Conservation (phyloP, 1,284 basidiomycete genomes). For the Puccinia triticina region DNA sequence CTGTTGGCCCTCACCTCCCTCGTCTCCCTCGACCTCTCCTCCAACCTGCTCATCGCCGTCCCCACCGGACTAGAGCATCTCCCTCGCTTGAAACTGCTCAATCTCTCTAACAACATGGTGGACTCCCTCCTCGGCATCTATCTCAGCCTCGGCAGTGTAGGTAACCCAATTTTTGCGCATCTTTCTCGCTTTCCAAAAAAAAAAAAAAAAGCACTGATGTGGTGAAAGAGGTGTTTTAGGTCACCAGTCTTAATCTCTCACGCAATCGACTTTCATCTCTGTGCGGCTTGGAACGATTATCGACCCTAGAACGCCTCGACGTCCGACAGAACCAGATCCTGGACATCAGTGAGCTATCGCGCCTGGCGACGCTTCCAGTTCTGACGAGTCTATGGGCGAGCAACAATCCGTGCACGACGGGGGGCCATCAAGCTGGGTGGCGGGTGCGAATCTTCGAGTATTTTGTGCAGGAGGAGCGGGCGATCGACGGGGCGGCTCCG, state of each 20-base stretch:
- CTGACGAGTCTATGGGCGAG: constrained; percentile 76
- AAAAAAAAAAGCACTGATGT: constrained; percentile 50
- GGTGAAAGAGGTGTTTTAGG: constrained; percentile 56
- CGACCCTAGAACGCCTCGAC: constrained; percentile 80
- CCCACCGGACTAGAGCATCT: constrained; percentile 75
- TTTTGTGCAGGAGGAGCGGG: constrained; percentile 53
- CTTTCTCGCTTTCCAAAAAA: no score
- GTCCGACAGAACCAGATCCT: constrained; percentile 78
- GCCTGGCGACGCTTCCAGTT: constrained; percentile 77
- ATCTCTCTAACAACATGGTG: constrained; percentile 92
- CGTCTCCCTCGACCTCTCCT: constrained; percentile 61
- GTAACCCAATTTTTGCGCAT: background rate
- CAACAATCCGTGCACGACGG: constrained; percentile 74
- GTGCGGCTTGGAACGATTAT: constrained; percentile 85
- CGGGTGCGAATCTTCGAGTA: constrained; percentile 54
- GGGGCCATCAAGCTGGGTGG: constrained; percentile 51
- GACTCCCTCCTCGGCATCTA: constrained; percentile 89
- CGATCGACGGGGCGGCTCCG: constrained; percentile 24
- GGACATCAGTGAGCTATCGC: constrained; percentile 81
- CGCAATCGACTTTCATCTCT: constrained; percentile 88
- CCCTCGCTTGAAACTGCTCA: constrained; percentile 78
- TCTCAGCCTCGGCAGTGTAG: constrained; percentile 72
- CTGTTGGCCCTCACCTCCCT: constrained; percentile 65
- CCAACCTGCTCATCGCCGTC: constrained; percentile 61
- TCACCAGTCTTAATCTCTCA: constrained; percentile 72